These are phyloP conservation scores for Boletus fagicola DNA, from an alignment of 768 basidiomycete genomes.

Conservation along the genomic window DNA sequence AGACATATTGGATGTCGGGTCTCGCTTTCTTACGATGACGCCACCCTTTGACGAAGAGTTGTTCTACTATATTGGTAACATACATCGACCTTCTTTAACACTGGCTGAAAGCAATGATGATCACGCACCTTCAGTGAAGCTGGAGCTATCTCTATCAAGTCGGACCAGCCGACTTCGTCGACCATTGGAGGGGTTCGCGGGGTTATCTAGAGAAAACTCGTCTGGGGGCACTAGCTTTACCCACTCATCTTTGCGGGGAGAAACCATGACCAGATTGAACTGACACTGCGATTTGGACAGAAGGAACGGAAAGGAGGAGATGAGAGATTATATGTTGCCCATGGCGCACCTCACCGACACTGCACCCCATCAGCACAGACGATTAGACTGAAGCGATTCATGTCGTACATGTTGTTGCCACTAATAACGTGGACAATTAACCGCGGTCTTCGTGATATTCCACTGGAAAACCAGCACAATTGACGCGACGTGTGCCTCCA, in stretches of 20 bases:
- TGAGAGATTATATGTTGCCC: conserved; percentile 22
- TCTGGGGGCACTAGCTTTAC: conserved; percentile 31
- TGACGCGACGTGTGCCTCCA: conserved; percentile 1
- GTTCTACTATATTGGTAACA: conserved; percentile 40
- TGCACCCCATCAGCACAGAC: conserved; percentile 23
- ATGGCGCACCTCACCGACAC: conserved; percentile 22
- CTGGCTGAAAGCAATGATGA: not conserved
- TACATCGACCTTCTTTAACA: not conserved
- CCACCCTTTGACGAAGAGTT: conserved; percentile 53
- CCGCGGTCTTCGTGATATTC: conserved; percentile 11
- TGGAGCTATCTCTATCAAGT: conserved; percentile 36
- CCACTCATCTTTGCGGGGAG: conserved; percentile 26
- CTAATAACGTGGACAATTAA: conserved; percentile 23
- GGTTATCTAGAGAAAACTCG: conserved; percentile 41
- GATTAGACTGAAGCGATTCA: conserved; percentile 3
- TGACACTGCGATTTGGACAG: not conserved
- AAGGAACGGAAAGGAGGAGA: not conserved
- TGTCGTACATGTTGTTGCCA: conserved; percentile 11
- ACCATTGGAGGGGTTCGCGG: conserved; percentile 37
- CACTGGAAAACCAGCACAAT: conserved; percentile 12
- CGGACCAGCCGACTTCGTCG: conserved; percentile 43
- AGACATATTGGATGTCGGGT: conserved; percentile 49
- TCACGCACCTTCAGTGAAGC: conserved; percentile 42
- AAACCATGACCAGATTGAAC: conserved; percentile 17
- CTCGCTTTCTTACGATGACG: conserved; percentile 51